These are phyloP conservation scores for Phanerochaete sordida DNA, from an alignment of 768 basidiomycete species.

Conservation along the genomic window DNA sequence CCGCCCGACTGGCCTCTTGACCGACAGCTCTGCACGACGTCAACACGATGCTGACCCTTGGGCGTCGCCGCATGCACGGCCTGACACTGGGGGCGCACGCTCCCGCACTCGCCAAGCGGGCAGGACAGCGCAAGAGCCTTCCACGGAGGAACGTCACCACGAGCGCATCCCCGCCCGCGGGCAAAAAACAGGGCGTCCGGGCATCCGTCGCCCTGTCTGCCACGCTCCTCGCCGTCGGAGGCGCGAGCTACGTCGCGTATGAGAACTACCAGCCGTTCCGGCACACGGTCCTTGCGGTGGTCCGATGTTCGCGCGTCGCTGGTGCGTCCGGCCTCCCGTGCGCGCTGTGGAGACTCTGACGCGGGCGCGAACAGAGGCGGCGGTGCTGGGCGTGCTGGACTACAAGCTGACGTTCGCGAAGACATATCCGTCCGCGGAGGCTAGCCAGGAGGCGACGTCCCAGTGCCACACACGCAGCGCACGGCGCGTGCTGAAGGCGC, in stretches of 20 bases:
- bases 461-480: conserved; percentile 86
- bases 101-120: not conserved
- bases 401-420: conserved; percentile 67
- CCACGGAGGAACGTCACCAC: not conserved
- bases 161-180: not conserved
- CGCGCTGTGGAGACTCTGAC: not conserved
- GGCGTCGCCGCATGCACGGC: not conserved
- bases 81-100: not conserved
- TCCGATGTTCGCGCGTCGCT: conserved; percentile 80
- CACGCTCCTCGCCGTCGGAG: conserved; percentile 26
- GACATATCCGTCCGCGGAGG: conserved; percentile 47
- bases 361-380: conserved; percentile 46
- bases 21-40: not conserved
- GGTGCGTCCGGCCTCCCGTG: conserved; percentile 36
- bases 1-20: not conserved
- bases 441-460: conserved; percentile 54
- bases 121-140: not conserved
- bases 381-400: conserved; percentile 60
- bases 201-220: conserved; percentile 16
- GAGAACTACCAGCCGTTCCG: conserved; percentile 70
- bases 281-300: conserved; percentile 66
- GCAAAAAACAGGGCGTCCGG: not conserved
- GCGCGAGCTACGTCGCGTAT: conserved; percentile 47
- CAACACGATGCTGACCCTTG: not conserved
- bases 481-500: conserved; percentile 69